Base-by-base conservation (phyloP, 1,284 basidiomycete species). In the Calocybe gambosa region DNA sequence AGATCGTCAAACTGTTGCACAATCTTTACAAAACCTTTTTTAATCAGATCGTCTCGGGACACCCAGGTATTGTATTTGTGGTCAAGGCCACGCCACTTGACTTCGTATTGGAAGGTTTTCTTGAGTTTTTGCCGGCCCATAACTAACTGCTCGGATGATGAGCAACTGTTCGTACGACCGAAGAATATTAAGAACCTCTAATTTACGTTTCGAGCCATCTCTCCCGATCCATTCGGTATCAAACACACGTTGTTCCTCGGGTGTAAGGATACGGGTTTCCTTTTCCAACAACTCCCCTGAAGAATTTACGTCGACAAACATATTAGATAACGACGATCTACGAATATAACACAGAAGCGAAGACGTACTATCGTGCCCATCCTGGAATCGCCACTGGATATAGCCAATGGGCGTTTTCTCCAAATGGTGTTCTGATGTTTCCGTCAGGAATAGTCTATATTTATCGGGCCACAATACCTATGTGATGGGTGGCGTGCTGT, bases 331-430 rank as follows among this genome's bases (percentile, higher is more conserved):
- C 37, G 28, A 28, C 28, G 42, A 18, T 43, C 25, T 21, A n/a
- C 31, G 51, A 38, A 45, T 12, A 2, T 4, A 10, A 16, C 13
- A 36, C 23, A 31, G 8, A 13, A 34, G 3, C 13, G 2, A 34
- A 47, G 33, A 73, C 83, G 55, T 75, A 84, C 94, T 89, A 75
- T 99, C 95, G 67, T 96, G 90, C 40, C 95, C 96, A 66, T 97
- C 94, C 68, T 98, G 94, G 82, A 94, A 99, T 60, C 95, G 89
- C 95, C 95, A 99, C 69, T 95, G 92, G 59, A 97, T 96, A 63
- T 97, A 97, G 51, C 87, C 86, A 50, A 95, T 90, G 16, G 93
- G 90, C 7, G 93, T 95, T 72, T 96, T 95, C 67, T 95, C 92
- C 39, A 96, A 66, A 70, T 97, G 93, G 60, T 81, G 82, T 66